Conservation (phyloP, 169 alveolate genomes). For the Cystoisospora suis region DNA sequence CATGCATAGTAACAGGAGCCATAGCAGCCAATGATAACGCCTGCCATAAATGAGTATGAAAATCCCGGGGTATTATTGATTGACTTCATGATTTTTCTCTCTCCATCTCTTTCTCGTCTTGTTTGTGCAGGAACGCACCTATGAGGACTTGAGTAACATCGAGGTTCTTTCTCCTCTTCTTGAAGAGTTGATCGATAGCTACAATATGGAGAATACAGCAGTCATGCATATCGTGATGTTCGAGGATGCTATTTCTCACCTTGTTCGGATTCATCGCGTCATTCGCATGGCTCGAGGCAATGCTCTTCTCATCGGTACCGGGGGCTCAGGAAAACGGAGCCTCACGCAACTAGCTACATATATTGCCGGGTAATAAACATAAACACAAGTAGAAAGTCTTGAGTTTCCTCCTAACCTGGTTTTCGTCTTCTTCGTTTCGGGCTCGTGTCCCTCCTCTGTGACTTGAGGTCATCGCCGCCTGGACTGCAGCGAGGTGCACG, state of each 20-base stretch:
- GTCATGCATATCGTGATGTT: slow-evolving; percentile 94
- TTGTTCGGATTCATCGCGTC: slow-evolving; percentile 91
- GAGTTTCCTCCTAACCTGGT: not conserved
- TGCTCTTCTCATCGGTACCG: slow-evolving; percentile 95
- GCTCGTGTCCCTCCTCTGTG: not conserved
- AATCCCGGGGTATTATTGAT: too few species aligned
- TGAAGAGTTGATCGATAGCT: slow-evolving; percentile 86
- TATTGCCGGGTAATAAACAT: slow-evolving; percentile 88
- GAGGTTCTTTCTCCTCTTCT: slow-evolving; percentile 85
- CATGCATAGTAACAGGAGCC: too few species aligned
- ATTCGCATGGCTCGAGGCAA: slow-evolving; percentile 92
- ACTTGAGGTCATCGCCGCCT: too few species aligned
- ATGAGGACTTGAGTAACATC: slow-evolving; percentile 87
- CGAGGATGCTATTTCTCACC: slow-evolving; percentile 94
- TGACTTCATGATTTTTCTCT: too few species aligned
- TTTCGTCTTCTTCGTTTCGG: not conserved
- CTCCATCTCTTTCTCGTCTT: not conserved
- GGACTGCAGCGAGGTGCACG: too few species aligned
- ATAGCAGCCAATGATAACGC: too few species aligned
- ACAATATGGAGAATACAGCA: slow-evolving; percentile 85
- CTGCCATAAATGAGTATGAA: too few species aligned
- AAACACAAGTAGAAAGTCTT: too few species aligned
- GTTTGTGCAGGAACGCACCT: slow-evolving; percentile 76
- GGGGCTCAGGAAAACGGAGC: slow-evolving; percentile 97
- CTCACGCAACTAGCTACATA: slow-evolving; percentile 90